A percentile compares a stretch with the other conserved stretches of the same genome.
Conservation (phyloP, 2,329 filamentous ascomycete species). For the Colletotrichum incanum region DNA sequence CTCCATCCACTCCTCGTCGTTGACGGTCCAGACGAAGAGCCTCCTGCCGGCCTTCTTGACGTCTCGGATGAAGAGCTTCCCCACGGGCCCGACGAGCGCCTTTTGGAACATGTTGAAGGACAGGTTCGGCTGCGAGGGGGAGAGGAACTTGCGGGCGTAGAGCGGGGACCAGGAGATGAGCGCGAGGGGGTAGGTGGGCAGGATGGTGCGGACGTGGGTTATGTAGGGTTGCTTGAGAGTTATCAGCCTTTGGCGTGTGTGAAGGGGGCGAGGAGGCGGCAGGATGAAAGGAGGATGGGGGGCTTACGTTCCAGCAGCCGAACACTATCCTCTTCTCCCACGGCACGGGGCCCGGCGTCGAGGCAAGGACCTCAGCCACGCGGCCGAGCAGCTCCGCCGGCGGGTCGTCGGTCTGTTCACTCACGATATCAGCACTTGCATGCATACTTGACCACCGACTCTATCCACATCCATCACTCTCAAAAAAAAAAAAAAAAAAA, state of each 20-base stretch:
- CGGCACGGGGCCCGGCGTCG: slow-evolving; percentile 64
- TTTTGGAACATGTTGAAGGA: slow-evolving; percentile 85
- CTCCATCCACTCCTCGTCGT: slow-evolving; percentile 83
- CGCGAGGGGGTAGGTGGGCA: slow-evolving; percentile 76
- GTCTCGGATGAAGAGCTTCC: slow-evolving; percentile 76
- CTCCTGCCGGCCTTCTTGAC: slow-evolving; percentile 64
- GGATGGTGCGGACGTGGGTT: slow-evolving; percentile 71
- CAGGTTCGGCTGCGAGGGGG: slow-evolving; percentile 69
- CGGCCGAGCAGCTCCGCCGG: slow-evolving; percentile 79
- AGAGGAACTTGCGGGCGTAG: slow-evolving; percentile 81
- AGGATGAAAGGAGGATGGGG: neutral
- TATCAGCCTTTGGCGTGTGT: slow-evolving; percentile 1
- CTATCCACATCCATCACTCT: too few relatives aligned
- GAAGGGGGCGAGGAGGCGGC: too few relatives aligned
- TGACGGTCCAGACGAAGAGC: slow-evolving; percentile 90
- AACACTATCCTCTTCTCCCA: slow-evolving; percentile 85
- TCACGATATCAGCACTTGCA: slow-evolving; percentile 4
- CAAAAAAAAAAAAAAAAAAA: too few relatives aligned
- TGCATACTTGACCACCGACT: neutral
- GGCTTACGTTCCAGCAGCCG: slow-evolving; percentile 83
- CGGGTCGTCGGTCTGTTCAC: slow-evolving; percentile 75
- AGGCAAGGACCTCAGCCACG: slow-evolving; percentile 75
- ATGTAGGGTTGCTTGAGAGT: slow-evolving; percentile 69
- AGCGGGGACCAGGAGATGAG: slow-evolving; percentile 78
- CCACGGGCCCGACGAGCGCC: slow-evolving; percentile 78